Evolutionary conservation across 192 early-diverging fungal species (phyloP).

Genomic region (Coemansia sp.): DNA sequence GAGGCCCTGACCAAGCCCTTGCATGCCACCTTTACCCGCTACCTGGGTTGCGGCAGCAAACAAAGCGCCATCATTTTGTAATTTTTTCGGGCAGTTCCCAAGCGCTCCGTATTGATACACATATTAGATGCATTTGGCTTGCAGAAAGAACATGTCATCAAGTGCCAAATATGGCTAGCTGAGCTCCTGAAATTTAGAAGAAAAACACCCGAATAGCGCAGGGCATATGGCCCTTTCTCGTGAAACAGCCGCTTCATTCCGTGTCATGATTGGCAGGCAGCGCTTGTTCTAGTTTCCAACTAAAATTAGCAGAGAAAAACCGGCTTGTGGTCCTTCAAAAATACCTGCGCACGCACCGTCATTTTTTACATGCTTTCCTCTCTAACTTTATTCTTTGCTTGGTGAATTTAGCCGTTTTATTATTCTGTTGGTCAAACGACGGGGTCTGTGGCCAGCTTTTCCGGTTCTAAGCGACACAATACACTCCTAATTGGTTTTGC

Average conservation of each 20-base stretch:
- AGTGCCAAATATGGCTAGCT: no score
- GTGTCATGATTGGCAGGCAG: slow-evolving; percentile 1
- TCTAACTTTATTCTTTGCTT: no score
- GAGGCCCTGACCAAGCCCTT: not conserved
- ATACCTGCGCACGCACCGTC: not conserved
- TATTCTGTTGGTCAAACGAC: not conserved
- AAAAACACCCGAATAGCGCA: no score
- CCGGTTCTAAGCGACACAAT: no score
- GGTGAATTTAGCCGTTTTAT: no score
- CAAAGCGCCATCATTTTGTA: not conserved
- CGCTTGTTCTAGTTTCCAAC: not conserved
- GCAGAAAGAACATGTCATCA: not conserved
- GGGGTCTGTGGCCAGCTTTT: no score
- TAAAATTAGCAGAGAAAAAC: slow-evolving; percentile 13
- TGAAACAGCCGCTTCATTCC: not conserved
- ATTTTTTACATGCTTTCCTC: not conserved
- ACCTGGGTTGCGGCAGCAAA: not conserved
- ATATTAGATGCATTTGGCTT: not conserved
- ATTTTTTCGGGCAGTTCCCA: not conserved
- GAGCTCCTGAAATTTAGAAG: no score
- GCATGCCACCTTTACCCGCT: slow-evolving; percentile 1
- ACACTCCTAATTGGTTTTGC: no score
- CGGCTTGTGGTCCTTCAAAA: not conserved
- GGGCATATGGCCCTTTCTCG: no score
- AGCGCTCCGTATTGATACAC: not conserved